Percentiles rank a stretch among this genome's conserved stretches.
Conservation (phyloP, 2,329 filamentous ascomycete genomes). For the Xylariaceae sp. region DNA sequence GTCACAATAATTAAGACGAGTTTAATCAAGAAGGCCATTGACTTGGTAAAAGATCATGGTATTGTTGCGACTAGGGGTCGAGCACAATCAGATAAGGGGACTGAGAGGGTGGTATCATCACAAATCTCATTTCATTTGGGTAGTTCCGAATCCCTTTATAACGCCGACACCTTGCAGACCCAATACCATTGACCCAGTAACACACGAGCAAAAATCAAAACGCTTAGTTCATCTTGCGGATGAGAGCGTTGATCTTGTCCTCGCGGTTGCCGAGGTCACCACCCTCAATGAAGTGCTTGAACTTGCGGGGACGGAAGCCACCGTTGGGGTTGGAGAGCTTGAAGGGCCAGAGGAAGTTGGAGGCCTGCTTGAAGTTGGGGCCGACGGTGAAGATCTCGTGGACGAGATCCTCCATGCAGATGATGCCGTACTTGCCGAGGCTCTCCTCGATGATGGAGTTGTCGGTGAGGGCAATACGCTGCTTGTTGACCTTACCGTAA, state of each 20-base stretch:
- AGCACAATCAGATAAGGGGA: constrained; percentile 14
- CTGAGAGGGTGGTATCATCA: constrained; percentile 29
- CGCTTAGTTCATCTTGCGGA: constrained; percentile 96
- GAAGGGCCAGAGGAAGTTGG: constrained; percentile 99
- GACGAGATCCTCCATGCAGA: constrained; percentile 98
- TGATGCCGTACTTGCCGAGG: constrained; percentile 97
- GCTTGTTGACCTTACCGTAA: constrained; percentile 98
- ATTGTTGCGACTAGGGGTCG: constrained; percentile 20
- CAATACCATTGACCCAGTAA: constrained; percentile 31
- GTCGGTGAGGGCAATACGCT: constrained; percentile 93
- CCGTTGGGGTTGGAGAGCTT: constrained; percentile 98
- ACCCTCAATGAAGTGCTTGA: constrained; percentile 98
- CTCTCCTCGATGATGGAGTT: constrained; percentile 95
- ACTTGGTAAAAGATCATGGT: constrained; percentile 19
- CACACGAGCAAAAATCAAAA: constrained; percentile 20
- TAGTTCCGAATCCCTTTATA: constrained; percentile 32
- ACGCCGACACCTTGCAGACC: constrained; percentile 35
- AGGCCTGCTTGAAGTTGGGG: constrained; percentile 99
- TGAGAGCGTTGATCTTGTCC: constrained; percentile 93
- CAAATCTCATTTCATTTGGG: constrained; percentile 34
- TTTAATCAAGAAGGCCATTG: neutral
- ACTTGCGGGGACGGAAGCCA: constrained; percentile 94
- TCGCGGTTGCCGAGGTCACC: constrained; percentile 98
- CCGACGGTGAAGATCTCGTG: constrained; percentile 99
- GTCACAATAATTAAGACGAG: neutral